Percentiles rank a stretch among this genome's conserved stretches.
These are phyloP conservation scores for Kuraishia floccosa DNA, from an alignment of 805 yeast species.

Conservation along the genomic window DNA sequence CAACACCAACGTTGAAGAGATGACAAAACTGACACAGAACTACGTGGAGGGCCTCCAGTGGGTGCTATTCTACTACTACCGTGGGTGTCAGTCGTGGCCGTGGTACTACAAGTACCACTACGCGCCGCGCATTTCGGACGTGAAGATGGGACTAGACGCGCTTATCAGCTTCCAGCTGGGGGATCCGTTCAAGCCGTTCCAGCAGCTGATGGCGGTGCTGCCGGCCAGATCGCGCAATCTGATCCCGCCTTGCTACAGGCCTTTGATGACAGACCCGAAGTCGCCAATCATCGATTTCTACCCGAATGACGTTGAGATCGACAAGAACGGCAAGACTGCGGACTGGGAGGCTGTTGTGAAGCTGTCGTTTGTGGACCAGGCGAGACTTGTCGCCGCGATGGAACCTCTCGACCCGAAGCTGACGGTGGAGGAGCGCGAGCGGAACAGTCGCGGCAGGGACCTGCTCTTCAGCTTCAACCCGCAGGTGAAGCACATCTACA, in stretches of 20 bases:
- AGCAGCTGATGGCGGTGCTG: constrained; percentile 93
- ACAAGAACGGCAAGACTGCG: constrained; percentile 89
- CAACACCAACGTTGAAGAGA: constrained; percentile 43
- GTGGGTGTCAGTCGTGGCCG: constrained; percentile 90
- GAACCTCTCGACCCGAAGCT: constrained; percentile 50
- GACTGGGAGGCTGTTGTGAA: constrained; percentile 97
- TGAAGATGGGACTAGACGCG: constrained; percentile 58
- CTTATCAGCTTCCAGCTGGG: constrained; percentile 57
- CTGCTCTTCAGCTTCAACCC: constrained; percentile 66
- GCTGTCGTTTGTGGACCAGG: constrained; percentile 83
- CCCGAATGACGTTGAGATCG: constrained; percentile 79
- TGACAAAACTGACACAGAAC: constrained; percentile 59
- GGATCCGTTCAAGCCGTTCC: constrained; percentile 81
- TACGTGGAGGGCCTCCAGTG: constrained; percentile 94
- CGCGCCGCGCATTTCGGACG: constrained; percentile 89
- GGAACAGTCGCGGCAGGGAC: constrained; percentile 71
- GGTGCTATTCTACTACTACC: constrained; percentile 87
- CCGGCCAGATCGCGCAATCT: constrained; percentile 83
- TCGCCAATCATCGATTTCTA: constrained; percentile 89
- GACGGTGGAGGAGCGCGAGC: constrained; percentile 53
- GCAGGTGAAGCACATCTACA: constrained; percentile 53
- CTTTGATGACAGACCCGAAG: constrained; percentile 72
- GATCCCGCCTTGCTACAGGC: constrained; percentile 69
- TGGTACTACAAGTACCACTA: constrained; percentile 91
- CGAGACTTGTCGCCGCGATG: constrained; percentile 63